phyloP scores from a whole-genome alignment of 2,329 filamentous ascomycete species.

The Blastomyces emzantsi region DNA sequence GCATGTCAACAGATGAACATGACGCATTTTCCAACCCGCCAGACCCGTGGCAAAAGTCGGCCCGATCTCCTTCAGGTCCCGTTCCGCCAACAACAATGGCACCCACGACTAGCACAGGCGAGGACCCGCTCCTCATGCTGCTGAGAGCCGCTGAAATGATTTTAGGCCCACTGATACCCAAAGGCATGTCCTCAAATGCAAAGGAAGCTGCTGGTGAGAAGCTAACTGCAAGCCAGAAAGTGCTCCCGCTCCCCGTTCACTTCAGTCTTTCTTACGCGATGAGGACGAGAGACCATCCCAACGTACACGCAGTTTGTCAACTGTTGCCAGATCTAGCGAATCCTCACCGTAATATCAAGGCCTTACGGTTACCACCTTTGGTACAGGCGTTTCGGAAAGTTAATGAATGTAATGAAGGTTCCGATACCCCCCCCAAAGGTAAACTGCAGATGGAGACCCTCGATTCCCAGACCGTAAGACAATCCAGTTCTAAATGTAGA shows the following conservation, averaged over 20 bases:
- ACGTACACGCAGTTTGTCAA: not conserved
- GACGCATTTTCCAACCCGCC: too few species aligned
- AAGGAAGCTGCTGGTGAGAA: not conserved
- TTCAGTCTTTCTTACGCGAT: not conserved
- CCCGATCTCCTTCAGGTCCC: not conserved
- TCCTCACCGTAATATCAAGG: not conserved
- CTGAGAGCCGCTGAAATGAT: slow-evolving; percentile 4
- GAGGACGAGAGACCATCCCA: not conserved
- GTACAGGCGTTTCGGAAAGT: not conserved
- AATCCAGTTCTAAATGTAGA: not conserved
- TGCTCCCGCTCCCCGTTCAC: not conserved
- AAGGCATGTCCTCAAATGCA: not conserved
- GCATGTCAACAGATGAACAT: not conserved
- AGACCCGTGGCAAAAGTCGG: not conserved
- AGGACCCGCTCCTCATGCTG: not conserved
- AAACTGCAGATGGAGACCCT: too few species aligned
- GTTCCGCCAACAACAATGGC: not conserved
- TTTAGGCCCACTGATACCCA: slow-evolving; percentile 7
- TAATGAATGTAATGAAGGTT: not conserved
- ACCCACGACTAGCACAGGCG: not conserved
- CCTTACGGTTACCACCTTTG: not conserved
- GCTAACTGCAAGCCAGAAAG: slow-evolving; percentile 2
- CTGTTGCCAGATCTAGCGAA: not conserved
- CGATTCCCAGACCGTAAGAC: not conserved
- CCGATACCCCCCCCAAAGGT: not conserved